phyloP scores from a whole-genome alignment of 139 green algal species.

The Tetradesmus lagerheimii region DNA sequence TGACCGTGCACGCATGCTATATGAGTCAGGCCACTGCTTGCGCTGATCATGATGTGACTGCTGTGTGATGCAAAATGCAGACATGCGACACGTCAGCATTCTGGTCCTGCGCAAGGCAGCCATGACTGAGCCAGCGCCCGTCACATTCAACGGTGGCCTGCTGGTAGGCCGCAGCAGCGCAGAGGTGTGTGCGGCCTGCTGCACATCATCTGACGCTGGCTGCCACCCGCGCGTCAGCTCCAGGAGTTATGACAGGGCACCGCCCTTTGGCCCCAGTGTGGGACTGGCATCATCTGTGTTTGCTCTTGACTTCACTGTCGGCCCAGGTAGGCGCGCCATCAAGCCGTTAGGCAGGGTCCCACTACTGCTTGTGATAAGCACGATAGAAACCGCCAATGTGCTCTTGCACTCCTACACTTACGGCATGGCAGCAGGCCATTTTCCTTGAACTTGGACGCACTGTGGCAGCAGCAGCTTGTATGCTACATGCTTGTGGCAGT shows the following conservation, averaged over 20 bases:
- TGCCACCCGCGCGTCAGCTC: slow-evolving; percentile 55
- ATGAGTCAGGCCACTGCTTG: background rate
- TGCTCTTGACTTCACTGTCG: slow-evolving; percentile 60
- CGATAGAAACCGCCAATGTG: no score
- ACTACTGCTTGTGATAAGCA: no score
- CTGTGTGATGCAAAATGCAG: slow-evolving; percentile 10
- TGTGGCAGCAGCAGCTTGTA: no score
- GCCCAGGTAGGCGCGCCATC: slow-evolving; percentile 59
- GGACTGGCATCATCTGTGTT: slow-evolving; percentile 57
- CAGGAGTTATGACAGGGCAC: slow-evolving; percentile 56
- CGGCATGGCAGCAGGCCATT: no score
- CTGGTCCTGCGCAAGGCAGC: slow-evolving; percentile 48
- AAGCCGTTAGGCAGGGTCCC: no score
- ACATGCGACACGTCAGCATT: slow-evolving; percentile 62
- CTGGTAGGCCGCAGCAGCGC: slow-evolving; percentile 50
- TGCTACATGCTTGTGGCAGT: no score
- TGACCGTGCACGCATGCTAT: background rate
- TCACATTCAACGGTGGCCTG: slow-evolving; percentile 47
- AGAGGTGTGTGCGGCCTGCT: slow-evolving; percentile 56
- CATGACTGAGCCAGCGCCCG: slow-evolving; percentile 35
- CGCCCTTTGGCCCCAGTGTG: slow-evolving; percentile 42
- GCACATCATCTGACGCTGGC: slow-evolving; percentile 22
- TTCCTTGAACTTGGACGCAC: no score
- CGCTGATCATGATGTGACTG: background rate
- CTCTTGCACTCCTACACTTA: no score